phyloP scores from a whole-genome alignment of 2,329 filamentous ascomycete species.

The Penicillium frequentans region DNA sequence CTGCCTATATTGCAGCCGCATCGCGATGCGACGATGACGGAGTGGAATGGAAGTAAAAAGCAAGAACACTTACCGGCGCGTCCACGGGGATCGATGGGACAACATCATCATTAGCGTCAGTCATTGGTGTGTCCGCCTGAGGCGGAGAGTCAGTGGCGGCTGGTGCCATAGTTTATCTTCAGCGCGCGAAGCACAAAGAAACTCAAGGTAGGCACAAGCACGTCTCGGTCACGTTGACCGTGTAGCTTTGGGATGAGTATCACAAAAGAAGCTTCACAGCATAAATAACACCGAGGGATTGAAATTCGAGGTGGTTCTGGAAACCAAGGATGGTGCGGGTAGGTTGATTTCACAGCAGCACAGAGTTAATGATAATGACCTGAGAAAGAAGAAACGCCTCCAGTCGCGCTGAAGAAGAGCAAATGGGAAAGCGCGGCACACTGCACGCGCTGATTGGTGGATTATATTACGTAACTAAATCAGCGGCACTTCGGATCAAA shows the following conservation, averaged over 20 bases:
- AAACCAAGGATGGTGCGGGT: background rate
- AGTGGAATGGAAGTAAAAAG: background rate
- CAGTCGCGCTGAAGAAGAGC: constrained; percentile 32
- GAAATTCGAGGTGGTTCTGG: background rate
- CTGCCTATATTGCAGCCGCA: background rate
- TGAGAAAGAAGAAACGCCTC: constrained; percentile 16
- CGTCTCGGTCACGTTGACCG: constrained; percentile 5
- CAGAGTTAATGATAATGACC: constrained; percentile 4
- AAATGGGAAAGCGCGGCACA: constrained; percentile 18
- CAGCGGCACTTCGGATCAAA: constrained; percentile 24
- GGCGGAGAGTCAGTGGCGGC: constrained; percentile 40
- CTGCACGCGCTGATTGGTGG: constrained; percentile 39
- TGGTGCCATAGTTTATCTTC: constrained; percentile 41
- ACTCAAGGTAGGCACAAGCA: constrained; percentile 7
- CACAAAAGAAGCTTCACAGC: background rate
- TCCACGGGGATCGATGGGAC: constrained; percentile 40
- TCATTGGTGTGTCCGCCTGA: constrained; percentile 49
- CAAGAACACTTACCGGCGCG: constrained; percentile 37
- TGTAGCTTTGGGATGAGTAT: constrained; percentile 1
- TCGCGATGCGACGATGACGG: background rate
- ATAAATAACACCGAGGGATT: background rate
- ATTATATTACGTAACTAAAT: background rate
- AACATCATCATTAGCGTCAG: constrained; percentile 40
- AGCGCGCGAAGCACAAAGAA: constrained; percentile 28
- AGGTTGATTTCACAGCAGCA: background rate